phyloP scores from a whole-genome alignment of 129 eudicot species.

The Scalesia atractyloides region DNA sequence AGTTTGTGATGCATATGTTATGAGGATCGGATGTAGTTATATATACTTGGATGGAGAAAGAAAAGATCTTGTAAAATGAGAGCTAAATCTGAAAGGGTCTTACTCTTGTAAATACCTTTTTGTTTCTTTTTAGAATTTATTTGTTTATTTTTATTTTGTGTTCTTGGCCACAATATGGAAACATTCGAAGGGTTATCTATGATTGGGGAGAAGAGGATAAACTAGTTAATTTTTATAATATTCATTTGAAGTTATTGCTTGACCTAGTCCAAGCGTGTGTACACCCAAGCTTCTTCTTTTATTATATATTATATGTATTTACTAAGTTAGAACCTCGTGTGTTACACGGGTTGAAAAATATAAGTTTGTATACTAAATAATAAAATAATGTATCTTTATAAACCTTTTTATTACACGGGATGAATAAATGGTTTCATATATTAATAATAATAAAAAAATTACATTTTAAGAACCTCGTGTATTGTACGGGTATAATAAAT shows the following conservation, averaged over 20 bases:
- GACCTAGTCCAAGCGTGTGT: slow-evolving; percentile 49
- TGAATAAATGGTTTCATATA: too few relatives aligned
- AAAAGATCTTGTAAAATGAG: slow-evolving; percentile 37
- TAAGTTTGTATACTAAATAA: too few relatives aligned
- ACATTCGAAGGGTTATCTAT: slow-evolving; percentile 43
- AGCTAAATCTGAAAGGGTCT: slow-evolving; percentile 51
- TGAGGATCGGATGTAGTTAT: slow-evolving; percentile 22
- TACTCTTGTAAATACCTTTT: slow-evolving; percentile 42
- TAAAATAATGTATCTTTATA: too few relatives aligned
- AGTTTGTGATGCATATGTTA: slow-evolving; percentile 20
- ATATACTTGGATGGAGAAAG: slow-evolving; percentile 27
- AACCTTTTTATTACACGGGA: too few relatives aligned
- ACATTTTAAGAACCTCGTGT: too few relatives aligned
- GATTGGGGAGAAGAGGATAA: slow-evolving; percentile 26
- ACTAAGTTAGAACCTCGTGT: too few relatives aligned
- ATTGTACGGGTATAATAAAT: too few relatives aligned
- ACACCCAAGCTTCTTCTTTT: slow-evolving; percentile 38
- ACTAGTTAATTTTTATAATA: slow-evolving; percentile 19
- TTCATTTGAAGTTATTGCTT: slow-evolving; percentile 28
- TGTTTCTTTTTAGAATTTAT: slow-evolving; percentile 28
- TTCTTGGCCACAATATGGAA: slow-evolving; percentile 12
- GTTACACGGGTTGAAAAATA: too few relatives aligned
- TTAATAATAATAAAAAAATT: too few relatives aligned
- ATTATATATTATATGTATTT: too few relatives aligned
- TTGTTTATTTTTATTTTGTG: slow-evolving; percentile 22